phyloP scores from a whole-genome alignment of 495 filamentous ascomycete species.

The Oleoguttula mirabilis region DNA sequence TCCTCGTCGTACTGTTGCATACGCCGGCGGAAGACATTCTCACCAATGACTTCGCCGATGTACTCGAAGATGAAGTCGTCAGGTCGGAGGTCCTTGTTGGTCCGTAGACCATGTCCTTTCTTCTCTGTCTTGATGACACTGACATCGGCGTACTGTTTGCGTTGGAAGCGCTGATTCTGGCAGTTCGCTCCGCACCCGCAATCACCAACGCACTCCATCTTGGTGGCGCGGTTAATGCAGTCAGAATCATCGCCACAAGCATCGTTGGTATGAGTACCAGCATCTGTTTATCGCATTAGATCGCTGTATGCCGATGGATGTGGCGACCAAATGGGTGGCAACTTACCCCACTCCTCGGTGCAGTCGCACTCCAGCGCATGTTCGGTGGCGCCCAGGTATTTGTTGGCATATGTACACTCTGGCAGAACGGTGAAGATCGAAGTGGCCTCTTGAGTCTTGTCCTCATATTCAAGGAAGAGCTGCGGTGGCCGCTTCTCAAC shows the following conservation, averaged over 20 bases:
- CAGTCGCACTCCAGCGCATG: constrained; percentile 95
- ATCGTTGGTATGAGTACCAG: constrained; percentile 49
- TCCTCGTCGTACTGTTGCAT: constrained; percentile 88
- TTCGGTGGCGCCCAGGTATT: constrained; percentile 79
- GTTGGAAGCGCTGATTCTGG: constrained; percentile 92
- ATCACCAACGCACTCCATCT: constrained; percentile 84
- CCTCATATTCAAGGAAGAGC: constrained; percentile 56
- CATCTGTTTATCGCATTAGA: constrained; percentile 40
- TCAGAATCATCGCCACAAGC: constrained; percentile 95
- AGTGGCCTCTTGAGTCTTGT: constrained; percentile 64
- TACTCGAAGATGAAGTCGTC: constrained; percentile 97
- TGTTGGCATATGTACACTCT: constrained; percentile 77
- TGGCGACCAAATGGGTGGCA: neutral
- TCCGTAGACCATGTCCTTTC: constrained; percentile 86
- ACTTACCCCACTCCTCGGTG: constrained; percentile 90
- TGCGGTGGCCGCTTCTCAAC: constrained; percentile 44
- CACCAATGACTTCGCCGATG: constrained; percentile 95
- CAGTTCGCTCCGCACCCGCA: constrained; percentile 81
- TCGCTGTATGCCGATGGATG: neutral
- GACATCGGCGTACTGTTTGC: constrained; percentile 76
- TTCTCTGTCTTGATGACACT: constrained; percentile 94
- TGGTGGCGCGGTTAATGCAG: constrained; percentile 96
- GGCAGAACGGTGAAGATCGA: constrained; percentile 67
- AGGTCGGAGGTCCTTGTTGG: constrained; percentile 59
- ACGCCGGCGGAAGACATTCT: constrained; percentile 70